Base-by-base conservation (phyloP, 2,329 filamentous ascomycete genomes). In the Pestalotiopsis sp. region DNA sequence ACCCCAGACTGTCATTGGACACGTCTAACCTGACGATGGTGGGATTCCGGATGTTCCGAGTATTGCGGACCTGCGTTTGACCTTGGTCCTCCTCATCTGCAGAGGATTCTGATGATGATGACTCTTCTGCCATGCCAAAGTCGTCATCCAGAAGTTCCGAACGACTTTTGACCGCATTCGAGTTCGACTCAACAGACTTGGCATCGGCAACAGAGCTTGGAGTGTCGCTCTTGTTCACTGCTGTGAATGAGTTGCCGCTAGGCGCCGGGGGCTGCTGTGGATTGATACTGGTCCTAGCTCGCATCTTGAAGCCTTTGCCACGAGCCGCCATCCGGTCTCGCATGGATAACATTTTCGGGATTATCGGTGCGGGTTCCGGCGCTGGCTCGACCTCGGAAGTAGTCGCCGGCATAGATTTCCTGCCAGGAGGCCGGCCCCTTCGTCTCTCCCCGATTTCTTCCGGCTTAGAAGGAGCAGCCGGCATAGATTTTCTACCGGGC, bases 281-380 rank as follows among this genome's bases (percentile, higher is more conserved):
- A 14, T 52, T 52, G 45, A 52, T 52, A n/a, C 45, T 38, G 56
- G 20, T 67, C 31, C n/a, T 49, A 23, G 38, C 62, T 25, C 80
- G 78, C 59, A 89, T 88, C 76, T 83, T 87, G 71, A 89, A 83
- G 66, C 82, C 84, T 75, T 83, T 88, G 12, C 87, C 87, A 65
- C 79, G 82, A 2, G 87, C 78, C 41, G 83, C 85, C 82, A 88
- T 85, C n/a, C 86, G 83, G 72, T 89, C 87, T 49, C 83, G 83
- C 84, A 90, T 84, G 5, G 87, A 89, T 79, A 89, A 80, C 62
- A 85, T 82, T 74, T 11, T 69, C 31, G 7, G 73, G 66, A 40
- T 14, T n/a, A 58, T 13, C 63, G 61, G 25, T 61, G 68, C 57
- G 9, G 25, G 11, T 9, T 49, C 27, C 20, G 56, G 17, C 23